Conservation (phyloP, 2,329 filamentous ascomycete genomes). For the Lecanicillium sp. region DNA sequence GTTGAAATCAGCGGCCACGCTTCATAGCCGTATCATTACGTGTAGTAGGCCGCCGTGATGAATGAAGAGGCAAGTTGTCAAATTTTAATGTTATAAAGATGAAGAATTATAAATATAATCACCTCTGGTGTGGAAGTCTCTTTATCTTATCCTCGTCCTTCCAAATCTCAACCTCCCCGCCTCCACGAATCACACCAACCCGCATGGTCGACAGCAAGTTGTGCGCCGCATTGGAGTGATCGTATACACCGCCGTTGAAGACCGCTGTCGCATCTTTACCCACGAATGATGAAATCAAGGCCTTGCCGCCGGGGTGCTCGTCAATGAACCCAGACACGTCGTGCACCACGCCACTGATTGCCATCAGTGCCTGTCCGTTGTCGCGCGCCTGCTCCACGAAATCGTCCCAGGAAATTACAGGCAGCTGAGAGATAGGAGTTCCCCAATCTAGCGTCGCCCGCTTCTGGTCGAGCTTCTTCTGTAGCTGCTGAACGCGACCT, state of each 20-base stretch:
- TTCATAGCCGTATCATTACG: no score
- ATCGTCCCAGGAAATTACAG: slow-evolving; percentile 72
- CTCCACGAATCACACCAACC: slow-evolving; percentile 70
- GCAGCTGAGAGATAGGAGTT: slow-evolving; percentile 67
- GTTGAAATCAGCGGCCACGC: no score
- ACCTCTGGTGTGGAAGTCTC: no score
- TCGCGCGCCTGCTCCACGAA: slow-evolving; percentile 66
- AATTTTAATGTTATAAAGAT: no score
- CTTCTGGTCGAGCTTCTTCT: slow-evolving; percentile 80
- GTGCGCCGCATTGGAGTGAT: slow-evolving; percentile 76
- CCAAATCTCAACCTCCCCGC: slow-evolving; percentile 80
- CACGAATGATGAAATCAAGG: slow-evolving; percentile 66
- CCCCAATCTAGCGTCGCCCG: slow-evolving; percentile 71
- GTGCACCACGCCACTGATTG: slow-evolving; percentile 71
- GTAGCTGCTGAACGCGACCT: slow-evolving; percentile 69
- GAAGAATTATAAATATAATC: no score
- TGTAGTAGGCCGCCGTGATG: no score
- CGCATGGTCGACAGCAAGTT: slow-evolving; percentile 76
- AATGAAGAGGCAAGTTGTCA: no score
- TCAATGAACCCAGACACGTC: slow-evolving; percentile 74
- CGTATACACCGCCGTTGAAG: slow-evolving; percentile 79
- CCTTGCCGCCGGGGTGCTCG: slow-evolving; percentile 73
- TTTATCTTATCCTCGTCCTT: no score
- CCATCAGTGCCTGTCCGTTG: slow-evolving; percentile 59
- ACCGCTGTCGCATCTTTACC: slow-evolving; percentile 77